Conservation (phyloP, 108 stramenopile genomes). For the Skeletonema tropicum region DNA sequence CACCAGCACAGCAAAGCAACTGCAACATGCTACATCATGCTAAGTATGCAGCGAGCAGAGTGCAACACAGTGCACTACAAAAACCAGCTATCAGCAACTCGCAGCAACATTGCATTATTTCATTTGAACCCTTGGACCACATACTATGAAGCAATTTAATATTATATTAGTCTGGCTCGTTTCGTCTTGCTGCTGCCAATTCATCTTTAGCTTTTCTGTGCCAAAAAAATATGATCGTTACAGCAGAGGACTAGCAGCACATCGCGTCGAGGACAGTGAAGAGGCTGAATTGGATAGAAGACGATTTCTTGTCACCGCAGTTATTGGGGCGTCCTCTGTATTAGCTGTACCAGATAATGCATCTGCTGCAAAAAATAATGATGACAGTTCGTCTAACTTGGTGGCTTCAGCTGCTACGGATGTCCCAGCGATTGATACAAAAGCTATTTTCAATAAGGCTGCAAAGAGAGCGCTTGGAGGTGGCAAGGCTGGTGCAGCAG, state of each 20-base stretch:
- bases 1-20: too few relatives aligned
- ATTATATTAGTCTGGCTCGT: neutral
- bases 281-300: conserved; percentile 2
- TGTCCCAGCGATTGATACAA: conserved; percentile 16
- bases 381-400: neutral
- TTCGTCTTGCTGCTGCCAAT: neutral
- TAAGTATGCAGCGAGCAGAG: too few relatives aligned
- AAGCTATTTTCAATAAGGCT: conserved; percentile 57
- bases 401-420: neutral
- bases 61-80: too few relatives aligned
- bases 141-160: neutral
- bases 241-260: neutral
- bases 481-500: conserved; percentile 90
- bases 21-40: too few relatives aligned
- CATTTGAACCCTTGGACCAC: too few relatives aligned
- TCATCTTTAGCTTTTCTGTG: neutral
- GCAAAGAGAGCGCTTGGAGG: conserved; percentile 82
- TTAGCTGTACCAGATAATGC: conserved; percentile 23
- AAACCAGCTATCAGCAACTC: too few relatives aligned
- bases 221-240: neutral
- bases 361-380: neutral
- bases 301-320: conserved; percentile 13
- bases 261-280: neutral
- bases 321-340: conserved; percentile 28
- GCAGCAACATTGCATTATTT: too few relatives aligned